Evolutionary conservation across 768 basidiomycete species (phyloP).

Genomic region (Trametes punicea): DNA sequence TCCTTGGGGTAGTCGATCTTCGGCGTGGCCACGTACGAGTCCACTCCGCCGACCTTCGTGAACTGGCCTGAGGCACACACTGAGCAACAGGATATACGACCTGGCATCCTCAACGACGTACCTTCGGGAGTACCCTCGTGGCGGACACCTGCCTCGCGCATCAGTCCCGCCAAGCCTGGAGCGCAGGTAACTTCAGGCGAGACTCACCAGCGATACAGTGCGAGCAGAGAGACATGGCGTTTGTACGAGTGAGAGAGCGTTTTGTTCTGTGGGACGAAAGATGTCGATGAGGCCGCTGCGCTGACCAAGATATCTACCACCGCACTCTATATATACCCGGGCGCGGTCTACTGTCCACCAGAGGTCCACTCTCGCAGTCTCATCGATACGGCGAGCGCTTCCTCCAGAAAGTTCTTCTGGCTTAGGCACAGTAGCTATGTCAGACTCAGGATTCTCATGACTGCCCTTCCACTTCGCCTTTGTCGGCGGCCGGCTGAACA

Average conservation of each 20-base stretch:
- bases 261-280: too few relatives aligned
- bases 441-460: constrained; percentile 10
- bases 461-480: not conserved
- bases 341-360: not conserved
- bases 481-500: not conserved
- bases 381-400: constrained; percentile 6
- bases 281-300: too few relatives aligned
- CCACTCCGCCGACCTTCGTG: constrained; percentile 36
- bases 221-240: constrained; percentile 49
- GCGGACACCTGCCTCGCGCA: constrained; percentile 27
- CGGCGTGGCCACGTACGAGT: constrained; percentile 42
- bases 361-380: not conserved
- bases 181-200: not conserved
- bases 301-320: not conserved
- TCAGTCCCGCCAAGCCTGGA: not conserved
- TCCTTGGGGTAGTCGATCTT: constrained; percentile 33
- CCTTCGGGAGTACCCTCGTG: constrained; percentile 37
- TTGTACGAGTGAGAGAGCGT: not conserved
- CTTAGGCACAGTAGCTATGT: not conserved
- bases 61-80: constrained; percentile 37
- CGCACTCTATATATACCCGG: constrained; percentile 6
- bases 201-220: constrained; percentile 53
- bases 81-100: constrained; percentile 39
- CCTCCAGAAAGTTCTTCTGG: constrained; percentile 1
- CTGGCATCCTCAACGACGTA: constrained; percentile 31